Evolutionary conservation across 495 filamentous ascomycete genomes (phyloP).

Genomic region (Penicillium nucicola): DNA sequence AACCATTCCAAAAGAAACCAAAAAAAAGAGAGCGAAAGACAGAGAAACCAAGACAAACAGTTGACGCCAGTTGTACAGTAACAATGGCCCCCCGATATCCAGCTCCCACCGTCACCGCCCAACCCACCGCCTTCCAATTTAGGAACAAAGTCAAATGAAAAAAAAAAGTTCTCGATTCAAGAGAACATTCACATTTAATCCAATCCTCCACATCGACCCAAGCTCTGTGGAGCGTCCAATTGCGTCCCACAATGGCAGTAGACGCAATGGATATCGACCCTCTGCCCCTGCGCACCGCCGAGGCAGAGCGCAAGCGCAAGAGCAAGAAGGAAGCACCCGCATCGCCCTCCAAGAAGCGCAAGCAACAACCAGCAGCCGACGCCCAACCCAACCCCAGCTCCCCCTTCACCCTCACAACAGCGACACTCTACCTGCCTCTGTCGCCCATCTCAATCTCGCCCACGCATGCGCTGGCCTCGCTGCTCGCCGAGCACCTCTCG

Average conservation of each 20-base stretch:
- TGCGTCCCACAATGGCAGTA: slow-evolving; percentile 33
- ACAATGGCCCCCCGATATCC: slow-evolving; percentile 8
- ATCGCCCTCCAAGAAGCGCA: slow-evolving; percentile 51
- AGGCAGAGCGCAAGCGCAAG: slow-evolving; percentile 49
- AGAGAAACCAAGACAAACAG: neutral
- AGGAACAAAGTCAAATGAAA: slow-evolving; percentile 23
- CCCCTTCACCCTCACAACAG: slow-evolving; percentile 59
- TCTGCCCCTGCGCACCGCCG: slow-evolving; percentile 11
- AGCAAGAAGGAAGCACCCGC: slow-evolving; percentile 42
- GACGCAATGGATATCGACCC: slow-evolving; percentile 45
- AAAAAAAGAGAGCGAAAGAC: neutral
- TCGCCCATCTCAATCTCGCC: slow-evolving; percentile 66
- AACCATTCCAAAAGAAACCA: neutral
- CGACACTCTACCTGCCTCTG: slow-evolving; percentile 68
- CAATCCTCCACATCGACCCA: slow-evolving; percentile 13
- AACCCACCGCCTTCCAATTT: slow-evolving; percentile 30
- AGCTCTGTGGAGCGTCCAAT: slow-evolving; percentile 24
- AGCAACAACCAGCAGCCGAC: slow-evolving; percentile 17
- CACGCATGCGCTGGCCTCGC: slow-evolving; percentile 57
- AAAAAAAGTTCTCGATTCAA: slow-evolving; percentile 34
- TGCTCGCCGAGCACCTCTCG: slow-evolving; percentile 72
- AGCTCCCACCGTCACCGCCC: slow-evolving; percentile 27
- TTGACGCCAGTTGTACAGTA: neutral
- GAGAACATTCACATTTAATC: slow-evolving; percentile 11
- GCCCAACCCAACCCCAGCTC: slow-evolving; percentile 26